Evolutionary conservation across 306 rosid genomes (phyloP), one percentile per base, ranked within the genome.

Genomic region (Alnus glutinosa): DNA sequence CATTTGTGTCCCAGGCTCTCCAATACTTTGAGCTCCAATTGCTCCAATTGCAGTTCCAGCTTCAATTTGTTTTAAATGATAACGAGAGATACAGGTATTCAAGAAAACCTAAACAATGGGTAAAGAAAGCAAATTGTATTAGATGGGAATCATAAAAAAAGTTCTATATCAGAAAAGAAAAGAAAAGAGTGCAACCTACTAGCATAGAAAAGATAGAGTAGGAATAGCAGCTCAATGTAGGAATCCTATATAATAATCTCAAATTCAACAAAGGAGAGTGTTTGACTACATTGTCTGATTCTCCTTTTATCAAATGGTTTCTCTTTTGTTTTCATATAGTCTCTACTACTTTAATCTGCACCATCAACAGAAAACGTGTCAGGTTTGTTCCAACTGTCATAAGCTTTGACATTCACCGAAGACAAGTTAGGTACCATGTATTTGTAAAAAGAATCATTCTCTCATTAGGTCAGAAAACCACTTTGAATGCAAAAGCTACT

Each of bases 1-100:
- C 98, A 94, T 92, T 80, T 94, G 98, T 39, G 98, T 92, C 88
- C 98, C 98, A 72, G 98, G 98, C 63, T 94, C 98, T 75, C 98
- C 98, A 83, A 94, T 94, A 89, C 98, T 94, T 83, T 92, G 97
- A 80, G 97, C 98, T 81, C 98, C 98, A 83, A 93, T 92, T 66
- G 93, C 97, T 77, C 98, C 97, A 74, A 92, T 88, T 23, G 97
- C 97, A 78, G 97, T 90, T 84, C 98, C 98, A 77, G 92, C 91
- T 87, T 94, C 98, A 23, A 92, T 84, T 79, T 79, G 87, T 84
- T 92, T 92, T 28, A 84, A 82, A 80, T 63, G 87, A 73, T 94
- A 94, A 78, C 98, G 97, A 55, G 92, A 86, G 76, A 94, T 87
- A 86, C 98, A 94, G 61, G 86, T 90, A 83, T 92, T 81, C 55